A percentile compares a stretch with the other conserved stretches of the same genome.
Conservation (phyloP, 1,139 yeast genomes). For the Taphrina pruni region DNA sequence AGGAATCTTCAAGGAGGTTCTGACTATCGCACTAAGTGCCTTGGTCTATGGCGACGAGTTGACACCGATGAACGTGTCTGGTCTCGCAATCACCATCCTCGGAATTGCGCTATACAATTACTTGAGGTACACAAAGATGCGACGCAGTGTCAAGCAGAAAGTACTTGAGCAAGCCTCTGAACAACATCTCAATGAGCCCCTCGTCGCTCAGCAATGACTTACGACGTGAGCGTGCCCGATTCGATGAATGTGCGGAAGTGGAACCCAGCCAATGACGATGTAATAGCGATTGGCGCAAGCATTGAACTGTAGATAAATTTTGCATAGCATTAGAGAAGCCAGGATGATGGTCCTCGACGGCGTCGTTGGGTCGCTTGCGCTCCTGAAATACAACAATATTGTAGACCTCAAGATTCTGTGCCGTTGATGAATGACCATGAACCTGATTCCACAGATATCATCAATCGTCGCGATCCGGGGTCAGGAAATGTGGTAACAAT, state of each 20-base stretch:
- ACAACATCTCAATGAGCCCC: constrained; percentile 4
- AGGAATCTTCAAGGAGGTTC: constrained; percentile 88
- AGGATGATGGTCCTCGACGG: background rate
- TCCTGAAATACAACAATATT: no score
- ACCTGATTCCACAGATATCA: no score
- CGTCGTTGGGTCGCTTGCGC: no score
- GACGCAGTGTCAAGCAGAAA: constrained; percentile 35
- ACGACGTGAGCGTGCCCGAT: no score
- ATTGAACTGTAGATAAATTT: background rate
- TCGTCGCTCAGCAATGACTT: constrained; percentile 15
- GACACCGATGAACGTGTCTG: constrained; percentile 71
- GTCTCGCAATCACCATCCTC: constrained; percentile 72
- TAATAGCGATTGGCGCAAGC: constrained; percentile 5
- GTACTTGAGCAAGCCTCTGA: constrained; percentile 6
- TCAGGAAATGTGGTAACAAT: no score
- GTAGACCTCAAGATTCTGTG: no score
- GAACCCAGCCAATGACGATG: background rate
- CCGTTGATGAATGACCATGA: no score
- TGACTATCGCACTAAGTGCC: constrained; percentile 76
- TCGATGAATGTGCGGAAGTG: background rate
- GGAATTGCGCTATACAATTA: constrained; percentile 82
- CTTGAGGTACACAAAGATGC: constrained; percentile 46
- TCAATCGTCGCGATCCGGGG: no score
- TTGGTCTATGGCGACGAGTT: constrained; percentile 76
- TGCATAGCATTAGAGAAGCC: background rate